A percentile compares a stretch with the other conserved stretches of the same genome.
phyloP scores from a whole-genome alignment of 73 alveolate genomes.

The Paramecium sonneborni region DNA sequence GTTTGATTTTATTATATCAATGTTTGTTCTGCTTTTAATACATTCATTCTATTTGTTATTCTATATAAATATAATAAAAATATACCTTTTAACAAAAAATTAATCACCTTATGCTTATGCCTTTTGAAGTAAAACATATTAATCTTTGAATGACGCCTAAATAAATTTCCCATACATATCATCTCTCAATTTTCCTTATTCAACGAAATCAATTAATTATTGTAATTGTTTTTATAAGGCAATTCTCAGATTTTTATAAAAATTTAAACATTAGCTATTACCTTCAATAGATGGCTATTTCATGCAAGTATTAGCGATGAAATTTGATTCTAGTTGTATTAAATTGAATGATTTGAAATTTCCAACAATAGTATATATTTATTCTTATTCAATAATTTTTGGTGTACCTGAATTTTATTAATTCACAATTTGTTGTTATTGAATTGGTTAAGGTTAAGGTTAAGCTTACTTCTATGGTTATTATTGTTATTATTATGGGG shows the following conservation, averaged over 20 bases:
- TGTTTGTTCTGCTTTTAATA: not conserved
- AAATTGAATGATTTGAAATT: slow-evolving; percentile 14
- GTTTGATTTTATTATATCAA: not conserved
- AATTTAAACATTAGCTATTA: not conserved
- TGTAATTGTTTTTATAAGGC: not conserved
- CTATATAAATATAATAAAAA: not conserved
- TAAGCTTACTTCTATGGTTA: not conserved
- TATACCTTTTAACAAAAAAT: slow-evolving; percentile 3
- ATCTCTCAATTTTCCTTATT: slow-evolving; percentile 32
- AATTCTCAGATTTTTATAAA: not conserved
- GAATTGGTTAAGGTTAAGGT: not conserved
- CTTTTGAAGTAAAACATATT: not conserved
- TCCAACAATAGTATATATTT: not conserved
- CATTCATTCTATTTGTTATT: slow-evolving; percentile 21
- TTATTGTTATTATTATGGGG: not conserved
- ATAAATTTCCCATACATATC: slow-evolving; percentile 11
- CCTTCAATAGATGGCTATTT: not conserved
- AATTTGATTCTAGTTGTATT: not conserved
- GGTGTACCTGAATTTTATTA: not conserved
- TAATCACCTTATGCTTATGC: not conserved
- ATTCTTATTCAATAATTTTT: not conserved
- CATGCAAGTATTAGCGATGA: not conserved
- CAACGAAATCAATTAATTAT: slow-evolving; percentile 10
- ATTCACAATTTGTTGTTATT: not conserved
- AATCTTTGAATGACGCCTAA: not conserved